phyloP scores from a whole-genome alignment of 257 asterid genomes.

The Przewalskia tangutica region DNA sequence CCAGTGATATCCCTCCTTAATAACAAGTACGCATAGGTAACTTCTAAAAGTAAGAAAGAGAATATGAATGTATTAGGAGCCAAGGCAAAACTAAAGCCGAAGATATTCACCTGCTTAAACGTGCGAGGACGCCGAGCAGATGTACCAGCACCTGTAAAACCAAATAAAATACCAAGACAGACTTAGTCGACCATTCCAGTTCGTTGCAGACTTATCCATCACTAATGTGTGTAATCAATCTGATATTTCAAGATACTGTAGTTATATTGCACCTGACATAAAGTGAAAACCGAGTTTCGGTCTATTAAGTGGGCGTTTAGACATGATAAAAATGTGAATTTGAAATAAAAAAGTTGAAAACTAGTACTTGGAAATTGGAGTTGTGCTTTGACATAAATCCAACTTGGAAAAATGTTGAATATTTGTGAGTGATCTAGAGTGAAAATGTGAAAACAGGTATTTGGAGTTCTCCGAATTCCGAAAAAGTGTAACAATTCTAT shows the following conservation, averaged over 20 bases:
- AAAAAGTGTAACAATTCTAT: too few relatives aligned
- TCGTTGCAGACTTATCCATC: background rate
- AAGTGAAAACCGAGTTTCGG: background rate
- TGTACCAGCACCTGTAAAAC: constrained; percentile 67
- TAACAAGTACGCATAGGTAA: background rate
- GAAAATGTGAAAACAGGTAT: too few relatives aligned
- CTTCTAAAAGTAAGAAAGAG: background rate
- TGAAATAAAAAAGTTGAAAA: too few relatives aligned
- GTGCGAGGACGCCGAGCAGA: constrained; percentile 83
- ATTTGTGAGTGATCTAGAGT: too few relatives aligned
- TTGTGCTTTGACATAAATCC: too few relatives aligned
- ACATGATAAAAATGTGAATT: too few relatives aligned
- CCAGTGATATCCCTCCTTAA: background rate
- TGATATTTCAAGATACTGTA: background rate
- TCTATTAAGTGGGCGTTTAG: too few relatives aligned
- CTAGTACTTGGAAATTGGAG: too few relatives aligned
- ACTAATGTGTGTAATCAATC: background rate
- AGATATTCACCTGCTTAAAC: constrained; percentile 49
- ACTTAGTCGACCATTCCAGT: background rate
- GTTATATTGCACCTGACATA: background rate
- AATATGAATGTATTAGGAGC: background rate
- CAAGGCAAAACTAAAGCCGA: background rate
- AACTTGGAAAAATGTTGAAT: too few relatives aligned
- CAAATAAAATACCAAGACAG: background rate
- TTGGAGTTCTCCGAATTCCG: too few relatives aligned